A percentile compares a stretch with the other conserved stretches of the same genome.
Conservation (phyloP, 306 rosid species). For the Sechiopsis laciniata region DNA sequence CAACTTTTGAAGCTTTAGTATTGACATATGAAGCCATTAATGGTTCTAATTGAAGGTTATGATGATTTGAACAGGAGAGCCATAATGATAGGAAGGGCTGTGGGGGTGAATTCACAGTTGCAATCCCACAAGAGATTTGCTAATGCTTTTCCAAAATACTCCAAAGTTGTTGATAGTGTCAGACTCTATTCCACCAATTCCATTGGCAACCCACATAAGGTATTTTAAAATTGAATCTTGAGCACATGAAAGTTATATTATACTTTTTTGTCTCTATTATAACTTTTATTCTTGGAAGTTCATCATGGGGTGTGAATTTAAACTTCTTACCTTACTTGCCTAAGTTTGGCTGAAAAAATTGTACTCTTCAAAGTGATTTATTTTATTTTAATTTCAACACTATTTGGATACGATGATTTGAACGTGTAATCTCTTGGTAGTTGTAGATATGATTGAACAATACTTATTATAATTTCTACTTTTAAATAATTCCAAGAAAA, state of each 20-base stretch:
- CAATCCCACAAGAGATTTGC: conserved; percentile 94
- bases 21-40: background rate
- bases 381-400: too few species aligned
- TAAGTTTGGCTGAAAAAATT: too few species aligned
- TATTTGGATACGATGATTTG: too few species aligned
- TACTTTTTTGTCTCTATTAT: background rate
- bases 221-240: conserved; percentile 21
- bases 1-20: conserved; percentile 1
- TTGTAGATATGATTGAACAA: too few species aligned
- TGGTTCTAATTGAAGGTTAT: background rate
- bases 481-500: background rate
- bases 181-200: conserved; percentile 58
- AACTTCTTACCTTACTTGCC: too few species aligned
- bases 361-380: too few species aligned
- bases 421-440: too few species aligned
- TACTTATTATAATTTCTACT: background rate
- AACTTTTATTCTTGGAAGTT: too few species aligned
- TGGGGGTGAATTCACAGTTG: conserved; percentile 77
- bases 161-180: conserved; percentile 75
- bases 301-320: too few species aligned
- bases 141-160: conserved; percentile 53
- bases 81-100: conserved; percentile 70
- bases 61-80: conserved; percentile 58
- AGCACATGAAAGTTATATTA: background rate
- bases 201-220: conserved; percentile 58